Percentiles rank a stretch among this genome's conserved stretches.
Conservation (phyloP, 441 rosid genomes). For the Flueggea neowawraea region DNA sequence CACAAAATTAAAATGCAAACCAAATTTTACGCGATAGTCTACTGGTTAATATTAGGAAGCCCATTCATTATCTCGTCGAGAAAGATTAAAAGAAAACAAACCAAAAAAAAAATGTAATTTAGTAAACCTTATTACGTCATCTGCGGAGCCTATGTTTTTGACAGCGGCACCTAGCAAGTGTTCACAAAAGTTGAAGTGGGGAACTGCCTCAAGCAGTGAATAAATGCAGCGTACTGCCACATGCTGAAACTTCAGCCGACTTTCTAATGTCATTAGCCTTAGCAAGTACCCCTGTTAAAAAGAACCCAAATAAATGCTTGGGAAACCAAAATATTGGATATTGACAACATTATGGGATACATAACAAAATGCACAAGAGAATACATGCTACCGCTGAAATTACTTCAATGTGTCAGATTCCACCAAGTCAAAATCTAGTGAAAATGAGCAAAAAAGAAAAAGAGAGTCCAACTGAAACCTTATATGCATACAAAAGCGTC, state of each 20-base stretch:
- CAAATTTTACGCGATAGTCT: too few relatives aligned
- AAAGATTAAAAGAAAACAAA: neutral
- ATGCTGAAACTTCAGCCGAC: conserved; percentile 54
- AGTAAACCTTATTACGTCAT: conserved; percentile 76
- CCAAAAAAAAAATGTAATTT: conserved; percentile 7
- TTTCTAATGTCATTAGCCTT: conserved; percentile 56
- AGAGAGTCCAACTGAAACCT: conserved; percentile 39
- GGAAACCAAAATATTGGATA: neutral
- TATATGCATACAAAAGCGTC: conserved; percentile 70
- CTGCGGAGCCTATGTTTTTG: conserved; percentile 66
- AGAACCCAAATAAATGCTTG: conserved; percentile 8
- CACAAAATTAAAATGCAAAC: too few relatives aligned
- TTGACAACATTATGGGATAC: neutral
- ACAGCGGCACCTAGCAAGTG: conserved; percentile 66
- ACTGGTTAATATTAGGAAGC: neutral
- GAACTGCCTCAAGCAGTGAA: conserved; percentile 77
- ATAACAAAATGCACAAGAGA: neutral
- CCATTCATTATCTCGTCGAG: neutral
- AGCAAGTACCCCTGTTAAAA: conserved; percentile 70
- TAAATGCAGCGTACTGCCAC: conserved; percentile 73
- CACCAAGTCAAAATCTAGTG: neutral
- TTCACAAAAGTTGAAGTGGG: conserved; percentile 88
- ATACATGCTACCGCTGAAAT: neutral
- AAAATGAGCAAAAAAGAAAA: too few relatives aligned
- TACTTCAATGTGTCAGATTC: neutral